Conservation (phyloP, 345 rosid species). For the Eucalyptus marginata region DNA sequence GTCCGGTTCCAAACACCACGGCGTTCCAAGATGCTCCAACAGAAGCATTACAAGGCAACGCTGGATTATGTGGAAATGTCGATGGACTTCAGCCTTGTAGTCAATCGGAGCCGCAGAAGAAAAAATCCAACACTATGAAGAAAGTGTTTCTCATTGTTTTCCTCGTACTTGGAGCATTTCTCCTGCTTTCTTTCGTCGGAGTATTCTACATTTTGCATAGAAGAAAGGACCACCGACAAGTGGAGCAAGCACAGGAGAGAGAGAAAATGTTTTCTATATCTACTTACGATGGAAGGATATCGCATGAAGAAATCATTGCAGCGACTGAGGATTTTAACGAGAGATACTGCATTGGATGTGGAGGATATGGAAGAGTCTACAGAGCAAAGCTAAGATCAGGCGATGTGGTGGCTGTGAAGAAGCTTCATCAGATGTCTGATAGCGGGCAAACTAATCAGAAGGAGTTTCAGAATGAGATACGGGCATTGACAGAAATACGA, state of each 20-base stretch:
- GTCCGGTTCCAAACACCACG: slow-evolving; percentile 10
- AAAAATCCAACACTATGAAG: neutral
- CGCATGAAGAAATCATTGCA: slow-evolving; percentile 6
- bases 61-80: slow-evolving; percentile 9
- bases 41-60: neutral
- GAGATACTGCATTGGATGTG: slow-evolving; percentile 7
- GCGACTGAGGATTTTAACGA: neutral
- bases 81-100: neutral
- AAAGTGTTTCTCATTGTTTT: neutral
- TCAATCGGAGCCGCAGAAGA: neutral
- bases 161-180: neutral
- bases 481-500: neutral
- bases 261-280: neutral
- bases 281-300: neutral
- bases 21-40: slow-evolving; percentile 7
- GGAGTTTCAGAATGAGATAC: slow-evolving; percentile 5
- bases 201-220: neutral
- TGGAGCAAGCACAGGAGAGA: neutral
- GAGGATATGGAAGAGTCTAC: slow-evolving; percentile 17
- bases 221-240: neutral
- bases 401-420: slow-evolving; percentile 17
- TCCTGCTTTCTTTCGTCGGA: neutral
- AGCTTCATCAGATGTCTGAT: neutral
- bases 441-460: neutral
- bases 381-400: slow-evolving; percentile 1